Evolutionary conservation across 2,329 filamentous ascomycete genomes (phyloP), one percentile per base, ranked within the genome.

Genomic region (Trichoderma pleuroti): DNA sequence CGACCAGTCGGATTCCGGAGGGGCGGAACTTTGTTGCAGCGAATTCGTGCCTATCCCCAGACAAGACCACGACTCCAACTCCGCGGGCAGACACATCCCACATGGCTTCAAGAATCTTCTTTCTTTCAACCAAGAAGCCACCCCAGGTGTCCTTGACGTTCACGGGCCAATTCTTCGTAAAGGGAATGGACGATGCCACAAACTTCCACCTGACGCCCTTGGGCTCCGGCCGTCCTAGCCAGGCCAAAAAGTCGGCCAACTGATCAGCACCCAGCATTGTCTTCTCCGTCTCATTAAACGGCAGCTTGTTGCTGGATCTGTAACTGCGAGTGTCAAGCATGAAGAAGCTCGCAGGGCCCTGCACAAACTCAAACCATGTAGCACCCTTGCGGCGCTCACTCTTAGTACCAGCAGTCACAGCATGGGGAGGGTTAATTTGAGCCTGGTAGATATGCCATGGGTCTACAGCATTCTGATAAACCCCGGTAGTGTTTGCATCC

Each of bases 161-260:
- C 74, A 97, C 88, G 28, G 90, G 91, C 95, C 96, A 99, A 80
- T 99, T 99, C 83, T 97, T 97, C 8, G 96, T 98, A 79, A 99
- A 97, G 0, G 96, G 96, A 6, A 98, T 92, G 21, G 92, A 94
- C 49, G 92, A 94, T 21, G 94, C 91, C 64, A 99, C 85, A 76
- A 99, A 90, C 83, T 98, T 98, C 95, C 96, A 99, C 76, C 91
- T 91, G 0, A 98, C 90, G 1, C 93, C 93, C 34, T 84, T 83
- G 0, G 92, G 91, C 73, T 93, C 92, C 0, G 92, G 90, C 1
- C 87, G 88, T 12, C 84, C 84, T 24, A 99, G 85, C 87, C 92
- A 99, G 5, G 86, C 85, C 6, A 98, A 83, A 2, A 99, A 87
- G 74, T 97, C 94, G 6, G 87, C 84, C 0, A 97, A 87, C 79